Conservation (phyloP, 2,329 filamentous ascomycete genomes). For the Clarireedia sp. region DNA sequence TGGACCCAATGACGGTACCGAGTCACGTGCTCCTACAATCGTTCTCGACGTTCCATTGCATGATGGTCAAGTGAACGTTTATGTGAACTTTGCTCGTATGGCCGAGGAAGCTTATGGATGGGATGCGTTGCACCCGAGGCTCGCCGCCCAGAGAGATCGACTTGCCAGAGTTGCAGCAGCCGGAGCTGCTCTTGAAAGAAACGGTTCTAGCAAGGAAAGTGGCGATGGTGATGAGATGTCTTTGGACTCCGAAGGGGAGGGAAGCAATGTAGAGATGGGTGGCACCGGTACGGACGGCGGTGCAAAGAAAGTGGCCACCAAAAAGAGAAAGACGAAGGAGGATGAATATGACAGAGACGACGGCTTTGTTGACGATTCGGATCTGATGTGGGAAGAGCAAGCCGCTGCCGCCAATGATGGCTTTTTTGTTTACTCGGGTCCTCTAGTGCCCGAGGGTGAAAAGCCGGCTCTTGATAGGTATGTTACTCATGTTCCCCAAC, state of each 20-base stretch:
- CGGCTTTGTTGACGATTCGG: conserved; percentile 86
- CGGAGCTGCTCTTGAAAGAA: conserved; percentile 74
- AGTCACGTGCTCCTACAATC: conserved; percentile 63
- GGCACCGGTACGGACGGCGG: conserved; percentile 57
- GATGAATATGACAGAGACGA: conserved; percentile 80
- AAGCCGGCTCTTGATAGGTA: conserved; percentile 54
- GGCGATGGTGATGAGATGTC: conserved; percentile 68
- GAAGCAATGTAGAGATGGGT: conserved; percentile 84
- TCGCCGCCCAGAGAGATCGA: conserved; percentile 81
- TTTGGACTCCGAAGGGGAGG: conserved; percentile 61
- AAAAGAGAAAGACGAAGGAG: conserved; percentile 71
- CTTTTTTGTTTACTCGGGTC: conserved; percentile 96
- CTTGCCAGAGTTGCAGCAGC: conserved; percentile 83
- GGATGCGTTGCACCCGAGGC: conserved; percentile 83
- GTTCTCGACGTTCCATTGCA: conserved; percentile 70
- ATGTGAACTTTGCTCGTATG: conserved; percentile 90
- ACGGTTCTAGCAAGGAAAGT: conserved; percentile 59
- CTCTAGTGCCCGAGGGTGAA: conserved; percentile 78
- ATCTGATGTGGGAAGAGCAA: conserved; percentile 90
- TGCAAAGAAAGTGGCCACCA: conserved; percentile 50
- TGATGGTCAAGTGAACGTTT: conserved; percentile 75
- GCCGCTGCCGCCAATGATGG: conserved; percentile 91
- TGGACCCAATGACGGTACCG: conserved; percentile 46
- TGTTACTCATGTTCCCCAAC: conserved; percentile 6
- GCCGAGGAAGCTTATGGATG: conserved; percentile 93